Evolutionary conservation across 1,284 basidiomycete genomes (phyloP), one percentile per base, ranked within the genome.

Genomic region (Puccinia coronata): DNA sequence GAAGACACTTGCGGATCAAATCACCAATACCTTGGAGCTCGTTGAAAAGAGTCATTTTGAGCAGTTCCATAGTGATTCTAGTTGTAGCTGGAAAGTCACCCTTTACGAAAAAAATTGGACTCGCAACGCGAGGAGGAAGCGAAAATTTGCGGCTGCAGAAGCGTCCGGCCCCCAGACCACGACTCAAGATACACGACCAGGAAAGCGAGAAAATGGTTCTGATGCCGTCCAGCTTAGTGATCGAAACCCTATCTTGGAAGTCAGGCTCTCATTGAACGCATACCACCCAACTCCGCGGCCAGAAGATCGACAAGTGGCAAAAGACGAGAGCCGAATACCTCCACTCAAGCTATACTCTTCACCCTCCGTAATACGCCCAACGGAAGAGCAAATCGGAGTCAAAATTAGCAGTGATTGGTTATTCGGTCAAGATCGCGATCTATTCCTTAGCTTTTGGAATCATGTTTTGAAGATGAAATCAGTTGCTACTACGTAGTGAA

Each of bases 361-460:
- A 34, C 28, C 67, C 5, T 43, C 11, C 31, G 36, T 69, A 28
- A 43, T 11, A 51, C 47, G 4, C 3, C 41, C n/a, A 41, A 43
- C 16, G 23, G 28, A 49, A 20, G 47, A 49, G 41, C 25, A 39
- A 28, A 49, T 28, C 18, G 59, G 59, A 63, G 18, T 63, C 41
- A 69, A 69, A 49, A 69, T 69, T 51, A 28, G n/a, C 23, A 49
- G 25, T 18, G 67, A 69, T 41, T 69, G 41, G 41, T 51, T 69
- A 49, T 69, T 49, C 16, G 67, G 67, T 28, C 12, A 51, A 43
- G 67, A 69, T 69, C 67, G 41, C 12, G 28, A 51, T 49, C 16
- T 69, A 23, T 69, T 69, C 49, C 67, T 47, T 28, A 69, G 67
- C 47, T 69, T 69, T 49, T 69, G 67, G 67, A 69, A 69, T 69